Conservation (phyloP, 2,329 filamentous ascomycete genomes). For the Cladobotryum protrusum region DNA sequence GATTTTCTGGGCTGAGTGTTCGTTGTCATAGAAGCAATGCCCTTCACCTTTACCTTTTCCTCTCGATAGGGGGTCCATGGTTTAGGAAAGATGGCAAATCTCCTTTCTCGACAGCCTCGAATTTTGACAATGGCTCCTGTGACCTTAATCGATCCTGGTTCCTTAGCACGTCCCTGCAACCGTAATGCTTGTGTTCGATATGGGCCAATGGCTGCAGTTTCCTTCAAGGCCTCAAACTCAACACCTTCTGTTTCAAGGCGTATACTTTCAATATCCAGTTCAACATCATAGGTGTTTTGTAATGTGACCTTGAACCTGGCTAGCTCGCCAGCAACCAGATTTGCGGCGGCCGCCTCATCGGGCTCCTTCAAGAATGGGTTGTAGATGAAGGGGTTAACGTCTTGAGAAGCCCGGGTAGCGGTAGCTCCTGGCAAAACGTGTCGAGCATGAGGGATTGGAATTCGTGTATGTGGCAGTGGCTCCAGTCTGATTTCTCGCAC, state of each 20-base stretch:
- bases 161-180: constrained; percentile 61
- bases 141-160: constrained; percentile 63
- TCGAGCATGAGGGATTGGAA: constrained; percentile 60
- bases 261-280: constrained; percentile 81
- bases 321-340: constrained; percentile 72
- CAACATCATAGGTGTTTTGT: constrained; percentile 92
- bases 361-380: constrained; percentile 78
- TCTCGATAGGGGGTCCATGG: constrained; percentile 67
- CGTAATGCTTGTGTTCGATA: constrained; percentile 76
- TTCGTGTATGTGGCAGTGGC: constrained; percentile 50
- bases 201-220: constrained; percentile 66
- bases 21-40: constrained; percentile 52
- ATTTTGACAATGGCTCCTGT: constrained; percentile 75
- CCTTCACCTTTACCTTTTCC: constrained; percentile 70
- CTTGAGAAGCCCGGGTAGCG: constrained; percentile 48
- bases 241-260: constrained; percentile 67
- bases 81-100: constrained; percentile 76
- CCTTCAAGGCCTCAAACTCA: constrained; percentile 60
- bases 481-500: constrained; percentile 71
- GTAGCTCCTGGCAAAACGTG: constrained; percentile 46
- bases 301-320: constrained; percentile 75
- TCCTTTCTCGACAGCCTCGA: constrained; percentile 71
- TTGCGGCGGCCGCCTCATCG: constrained; percentile 54
- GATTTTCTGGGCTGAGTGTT: constrained; percentile 32
- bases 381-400: constrained; percentile 84